Evolutionary conservation across 768 basidiomycete species (phyloP), one percentile per base, ranked within the genome.

Genomic region (Tylopilus felleus): DNA sequence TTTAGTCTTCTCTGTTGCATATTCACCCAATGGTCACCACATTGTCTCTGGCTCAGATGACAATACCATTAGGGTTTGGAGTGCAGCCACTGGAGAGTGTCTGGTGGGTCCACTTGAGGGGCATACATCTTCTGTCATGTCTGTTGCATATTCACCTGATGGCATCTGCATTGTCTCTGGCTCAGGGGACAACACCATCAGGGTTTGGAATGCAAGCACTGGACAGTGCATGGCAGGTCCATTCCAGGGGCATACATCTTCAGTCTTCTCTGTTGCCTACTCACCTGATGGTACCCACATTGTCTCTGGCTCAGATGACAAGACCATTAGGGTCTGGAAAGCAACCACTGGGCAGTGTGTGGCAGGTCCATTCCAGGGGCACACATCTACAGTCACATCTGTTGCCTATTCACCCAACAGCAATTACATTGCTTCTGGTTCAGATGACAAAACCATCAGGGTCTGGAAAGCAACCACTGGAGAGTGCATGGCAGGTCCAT

Each of bases 51-150:
- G 45, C 19, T 39, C 38, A 8, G 17, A 8, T n/a, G 45, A 48
- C n/a, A 39, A 27, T 2, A 49, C 38, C 4, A 28, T 40, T 22
- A 22, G 19, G 17, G 22, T 68, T 17, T 69, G 62, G 65, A 43
- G 63, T 53, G 50, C 46, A 19, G 42, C 41, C 35, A 35, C 53
- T 42, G 36, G 52, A 44, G 27, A 49, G 8, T 31, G 21, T 49
- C 16, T 58, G 38, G 48, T 39, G 22, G 38, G 28, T 49, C 48
- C 48, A 49, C 21, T 49, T 40, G 3, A 39, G 9, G 38, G 38
- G 19, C 38, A 39, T n/a, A 39, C 35, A 36, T 33, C 31, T 10
- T 33, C 31, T 9, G 31, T 33, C 31, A 9, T 9, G 3, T 46
- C 44, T 46, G 12, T 46, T 46, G 44, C 44, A 9, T 46, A 21